Evolutionary conservation across 2,329 filamentous ascomycete species (phyloP).

Genomic region (Teratosphaeria destructans): DNA sequence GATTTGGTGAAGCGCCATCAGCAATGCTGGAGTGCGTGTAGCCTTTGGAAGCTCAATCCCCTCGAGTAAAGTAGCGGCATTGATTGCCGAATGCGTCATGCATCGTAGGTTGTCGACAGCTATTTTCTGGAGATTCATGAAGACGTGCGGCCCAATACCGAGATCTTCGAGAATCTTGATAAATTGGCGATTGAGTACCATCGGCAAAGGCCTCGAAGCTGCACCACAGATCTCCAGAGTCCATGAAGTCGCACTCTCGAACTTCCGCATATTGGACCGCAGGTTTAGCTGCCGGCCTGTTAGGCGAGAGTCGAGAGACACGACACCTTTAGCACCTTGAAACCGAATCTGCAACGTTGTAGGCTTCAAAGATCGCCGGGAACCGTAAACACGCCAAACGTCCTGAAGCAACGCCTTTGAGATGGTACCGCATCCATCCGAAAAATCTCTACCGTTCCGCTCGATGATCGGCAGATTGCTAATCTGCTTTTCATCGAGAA

Average conservation of each 20-base stretch:
- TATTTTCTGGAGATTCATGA: slow-evolving; percentile 53
- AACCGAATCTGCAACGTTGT: slow-evolving; percentile 67
- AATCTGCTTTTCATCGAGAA: slow-evolving; percentile 29
- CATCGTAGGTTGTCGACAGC: slow-evolving; percentile 50
- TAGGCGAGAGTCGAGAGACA: slow-evolving; percentile 56
- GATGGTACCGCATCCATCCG: slow-evolving; percentile 69
- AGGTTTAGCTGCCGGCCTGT: slow-evolving; percentile 49
- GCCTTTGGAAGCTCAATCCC: slow-evolving; percentile 50
- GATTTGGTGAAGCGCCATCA: slow-evolving; percentile 48
- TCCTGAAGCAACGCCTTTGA: slow-evolving; percentile 48
- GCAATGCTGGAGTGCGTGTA: slow-evolving; percentile 51
- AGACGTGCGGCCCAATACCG: slow-evolving; percentile 47
- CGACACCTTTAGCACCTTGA: slow-evolving; percentile 66
- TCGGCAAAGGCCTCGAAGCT: slow-evolving; percentile 54
- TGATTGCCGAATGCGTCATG: slow-evolving; percentile 48
- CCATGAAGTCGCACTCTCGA: slow-evolving; percentile 43
- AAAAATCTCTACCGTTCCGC: slow-evolving; percentile 53
- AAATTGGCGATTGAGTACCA: slow-evolving; percentile 67
- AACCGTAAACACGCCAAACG: slow-evolving; percentile 49
- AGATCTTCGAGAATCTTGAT: slow-evolving; percentile 84
- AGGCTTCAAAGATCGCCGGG: slow-evolving; percentile 37
- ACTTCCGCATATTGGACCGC: slow-evolving; percentile 72
- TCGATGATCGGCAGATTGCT: slow-evolving; percentile 43
- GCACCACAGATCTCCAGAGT: slow-evolving; percentile 65
- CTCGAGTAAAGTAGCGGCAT: slow-evolving; percentile 57